phyloP scores from a whole-genome alignment of 345 rosid genomes.

The Firmiana major region DNA sequence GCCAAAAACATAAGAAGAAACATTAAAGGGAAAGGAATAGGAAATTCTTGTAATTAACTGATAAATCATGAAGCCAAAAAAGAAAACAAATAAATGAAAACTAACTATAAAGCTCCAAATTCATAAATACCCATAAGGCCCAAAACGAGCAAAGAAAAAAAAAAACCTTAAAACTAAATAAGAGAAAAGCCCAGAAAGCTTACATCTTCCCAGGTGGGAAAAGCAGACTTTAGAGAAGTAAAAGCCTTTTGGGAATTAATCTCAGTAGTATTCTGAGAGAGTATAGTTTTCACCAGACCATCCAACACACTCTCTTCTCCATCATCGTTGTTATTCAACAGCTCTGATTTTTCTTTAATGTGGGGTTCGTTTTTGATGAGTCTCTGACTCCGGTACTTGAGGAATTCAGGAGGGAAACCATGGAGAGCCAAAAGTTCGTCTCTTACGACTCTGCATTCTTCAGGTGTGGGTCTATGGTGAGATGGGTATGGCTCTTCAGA shows the following conservation, averaged over 20 bases:
- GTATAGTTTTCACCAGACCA: slow-evolving; percentile 66
- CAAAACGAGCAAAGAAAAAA: neutral
- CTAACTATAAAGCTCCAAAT: neutral
- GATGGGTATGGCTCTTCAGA: slow-evolving; percentile 42
- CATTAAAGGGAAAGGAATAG: neutral
- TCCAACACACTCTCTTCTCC: slow-evolving; percentile 67
- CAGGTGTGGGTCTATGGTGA: slow-evolving; percentile 42
- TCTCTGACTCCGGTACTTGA: slow-evolving; percentile 57
- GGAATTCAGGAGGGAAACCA: slow-evolving; percentile 59
- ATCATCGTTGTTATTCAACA: slow-evolving; percentile 11
- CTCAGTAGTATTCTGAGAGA: slow-evolving; percentile 87
- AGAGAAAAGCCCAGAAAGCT: slow-evolving; percentile 15
- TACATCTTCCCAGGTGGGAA: slow-evolving; percentile 73
- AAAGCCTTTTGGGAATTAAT: slow-evolving; percentile 73
- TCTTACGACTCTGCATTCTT: slow-evolving; percentile 48
- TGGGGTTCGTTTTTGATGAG: slow-evolving; percentile 9
- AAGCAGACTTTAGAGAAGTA: slow-evolving; percentile 59
- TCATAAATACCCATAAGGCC: neutral
- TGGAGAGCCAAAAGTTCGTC: slow-evolving; percentile 53
- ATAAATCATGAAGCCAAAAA: neutral
- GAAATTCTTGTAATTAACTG: neutral
- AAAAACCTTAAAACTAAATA: neutral
- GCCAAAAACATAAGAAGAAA: neutral
- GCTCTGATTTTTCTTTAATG: slow-evolving; percentile 20
- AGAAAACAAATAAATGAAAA: neutral